Percentiles rank a stretch among this genome's conserved stretches.
phyloP scores from a whole-genome alignment of 2,329 filamentous ascomycete genomes.

The Xylaria sp. region DNA sequence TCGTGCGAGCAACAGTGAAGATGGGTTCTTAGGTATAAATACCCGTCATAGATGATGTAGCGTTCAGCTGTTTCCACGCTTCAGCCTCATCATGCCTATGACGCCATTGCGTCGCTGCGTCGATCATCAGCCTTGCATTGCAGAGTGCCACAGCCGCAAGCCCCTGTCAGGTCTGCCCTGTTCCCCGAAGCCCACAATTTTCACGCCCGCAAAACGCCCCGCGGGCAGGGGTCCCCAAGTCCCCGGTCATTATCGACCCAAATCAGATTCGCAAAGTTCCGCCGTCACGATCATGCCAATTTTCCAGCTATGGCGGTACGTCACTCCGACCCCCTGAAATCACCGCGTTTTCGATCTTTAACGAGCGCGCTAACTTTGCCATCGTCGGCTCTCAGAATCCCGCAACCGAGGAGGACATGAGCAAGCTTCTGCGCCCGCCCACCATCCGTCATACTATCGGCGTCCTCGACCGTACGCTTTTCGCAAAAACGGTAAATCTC shows the following conservation, averaged over 20 bases:
- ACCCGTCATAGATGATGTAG: not conserved
- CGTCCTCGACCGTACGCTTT: conserved; percentile 83
- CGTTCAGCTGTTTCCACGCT: not conserved
- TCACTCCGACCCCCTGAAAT: not conserved
- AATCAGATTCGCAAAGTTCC: conserved; percentile 19
- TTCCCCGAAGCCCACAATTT: conserved; percentile 2
- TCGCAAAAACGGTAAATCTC: conserved; percentile 78
- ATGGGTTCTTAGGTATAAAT: not conserved
- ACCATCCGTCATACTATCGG: conserved; percentile 59
- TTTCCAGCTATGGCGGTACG: conserved; percentile 42
- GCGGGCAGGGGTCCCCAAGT: conserved; percentile 18
- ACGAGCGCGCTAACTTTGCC: conserved; percentile 24
- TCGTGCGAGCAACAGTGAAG: not conserved
- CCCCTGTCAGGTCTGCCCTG: conserved; percentile 28
- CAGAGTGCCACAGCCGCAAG: conserved; percentile 15
- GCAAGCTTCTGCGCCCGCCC: conserved; percentile 76
- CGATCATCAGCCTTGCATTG: conserved; percentile 40
- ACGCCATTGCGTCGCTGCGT: conserved; percentile 36
- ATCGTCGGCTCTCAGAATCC: conserved; percentile 31
- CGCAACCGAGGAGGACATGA: conserved; percentile 56
- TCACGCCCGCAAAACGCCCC: not conserved
- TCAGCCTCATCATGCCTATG: conserved; percentile 41
- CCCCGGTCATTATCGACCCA: conserved; percentile 4
- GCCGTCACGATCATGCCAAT: conserved; percentile 16
- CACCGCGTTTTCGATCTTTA: not conserved